These are phyloP conservation scores for Nyssa sinensis DNA, from an alignment of 148 eudicot genomes.

Conservation along the genomic window DNA sequence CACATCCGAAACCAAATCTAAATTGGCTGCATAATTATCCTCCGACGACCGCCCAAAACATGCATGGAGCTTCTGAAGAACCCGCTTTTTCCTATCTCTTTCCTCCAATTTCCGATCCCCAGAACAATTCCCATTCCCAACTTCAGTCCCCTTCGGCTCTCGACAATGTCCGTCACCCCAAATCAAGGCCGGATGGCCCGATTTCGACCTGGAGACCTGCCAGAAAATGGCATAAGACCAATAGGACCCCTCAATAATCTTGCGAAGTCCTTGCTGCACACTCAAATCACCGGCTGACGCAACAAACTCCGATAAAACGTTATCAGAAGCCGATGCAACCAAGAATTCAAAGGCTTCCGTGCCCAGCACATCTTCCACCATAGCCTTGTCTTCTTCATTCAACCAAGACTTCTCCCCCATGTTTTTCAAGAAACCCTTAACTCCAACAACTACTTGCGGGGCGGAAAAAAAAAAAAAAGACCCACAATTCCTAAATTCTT, in stretches of 20 bases:
- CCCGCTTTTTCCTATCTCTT: constrained; percentile 46
- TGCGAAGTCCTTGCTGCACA: constrained; percentile 58
- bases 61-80: constrained; percentile 66
- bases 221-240: constrained; percentile 92
- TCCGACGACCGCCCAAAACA: constrained; percentile 68
- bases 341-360: constrained; percentile 67
- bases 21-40: constrained; percentile 48
- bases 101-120: constrained; percentile 33
- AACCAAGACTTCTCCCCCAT: constrained; percentile 62
- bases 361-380: constrained; percentile 73
- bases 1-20: constrained; percentile 70
- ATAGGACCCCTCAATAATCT: constrained; percentile 74
- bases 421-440: constrained; percentile 10
- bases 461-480: not conserved
- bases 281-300: constrained; percentile 56
- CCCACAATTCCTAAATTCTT: too few species aligned
- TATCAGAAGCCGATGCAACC: constrained; percentile 53
- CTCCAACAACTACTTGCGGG: not conserved
- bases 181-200: constrained; percentile 76
- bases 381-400: constrained; percentile 60
- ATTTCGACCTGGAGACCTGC: constrained; percentile 81
- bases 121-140: constrained; percentile 14
- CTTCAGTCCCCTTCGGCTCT: constrained; percentile 33
- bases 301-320: constrained; percentile 58
- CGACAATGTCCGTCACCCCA: constrained; percentile 95